Conservation (phyloP, 2,329 filamentous ascomycete species). For the Xylaria sp. region DNA sequence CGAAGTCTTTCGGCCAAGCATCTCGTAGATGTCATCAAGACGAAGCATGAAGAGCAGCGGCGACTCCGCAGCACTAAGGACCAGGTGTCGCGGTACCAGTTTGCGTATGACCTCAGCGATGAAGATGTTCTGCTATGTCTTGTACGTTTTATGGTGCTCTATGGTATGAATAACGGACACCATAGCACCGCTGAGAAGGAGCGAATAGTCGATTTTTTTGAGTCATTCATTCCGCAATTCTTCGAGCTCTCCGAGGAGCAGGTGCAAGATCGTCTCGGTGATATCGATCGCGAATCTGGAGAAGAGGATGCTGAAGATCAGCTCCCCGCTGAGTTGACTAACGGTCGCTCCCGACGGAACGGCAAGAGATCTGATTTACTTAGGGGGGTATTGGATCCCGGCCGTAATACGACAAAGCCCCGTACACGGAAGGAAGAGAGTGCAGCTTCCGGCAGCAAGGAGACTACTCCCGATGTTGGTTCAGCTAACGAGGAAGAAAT, state of each 20-base stretch:
- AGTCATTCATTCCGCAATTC: conserved; percentile 79
- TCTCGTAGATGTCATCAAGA: conserved; percentile 89
- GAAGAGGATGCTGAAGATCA: conserved; percentile 83
- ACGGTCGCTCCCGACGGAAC: conserved; percentile 74
- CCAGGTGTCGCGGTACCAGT: conserved; percentile 75
- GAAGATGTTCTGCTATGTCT: conserved; percentile 73
- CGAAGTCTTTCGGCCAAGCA: conserved; percentile 90
- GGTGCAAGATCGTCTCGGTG: conserved; percentile 73
- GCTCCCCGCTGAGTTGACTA: conserved; percentile 75
- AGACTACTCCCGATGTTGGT: conserved; percentile 86
- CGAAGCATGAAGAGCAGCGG: conserved; percentile 90
- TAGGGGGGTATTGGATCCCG: conserved; percentile 84
- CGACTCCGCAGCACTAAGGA: conserved; percentile 73
- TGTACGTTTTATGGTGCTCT: conserved; percentile 71
- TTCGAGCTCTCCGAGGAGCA: conserved; percentile 79
- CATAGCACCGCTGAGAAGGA: conserved; percentile 79
- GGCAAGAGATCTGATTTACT: conserved; percentile 84
- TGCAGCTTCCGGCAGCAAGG: conserved; percentile 81
- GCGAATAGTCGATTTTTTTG: conserved; percentile 79
- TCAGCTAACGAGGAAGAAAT: conserved; percentile 83
- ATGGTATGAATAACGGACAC: conserved; percentile 74
- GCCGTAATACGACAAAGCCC: conserved; percentile 75
- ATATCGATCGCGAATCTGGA: conserved; percentile 75
- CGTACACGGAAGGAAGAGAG: conserved; percentile 83
- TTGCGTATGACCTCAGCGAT: conserved; percentile 78